Evolutionary conservation across 306 rosid species (phyloP).

Genomic region (Quercus cerris): DNA sequence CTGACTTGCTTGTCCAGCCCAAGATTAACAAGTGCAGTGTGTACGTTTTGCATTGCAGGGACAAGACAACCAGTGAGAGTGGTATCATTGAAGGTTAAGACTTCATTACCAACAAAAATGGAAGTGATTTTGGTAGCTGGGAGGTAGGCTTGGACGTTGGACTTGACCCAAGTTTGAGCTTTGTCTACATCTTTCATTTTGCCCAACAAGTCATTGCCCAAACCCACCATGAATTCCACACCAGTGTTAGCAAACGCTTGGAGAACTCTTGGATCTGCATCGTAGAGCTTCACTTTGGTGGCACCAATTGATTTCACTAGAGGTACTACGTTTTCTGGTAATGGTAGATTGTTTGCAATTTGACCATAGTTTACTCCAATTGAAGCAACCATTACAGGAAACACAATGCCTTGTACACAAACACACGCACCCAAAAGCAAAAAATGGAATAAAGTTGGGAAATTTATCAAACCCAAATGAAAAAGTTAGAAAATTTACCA

Average conservation of each 20-base stretch:
- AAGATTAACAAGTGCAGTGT: conserved; percentile 54
- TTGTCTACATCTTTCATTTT: conserved; percentile 59
- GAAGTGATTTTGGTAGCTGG: conserved; percentile 77
- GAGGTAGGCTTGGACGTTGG: conserved; percentile 60
- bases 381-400: conserved; percentile 36
- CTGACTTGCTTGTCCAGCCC: conserved; percentile 64
- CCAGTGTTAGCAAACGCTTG: conserved; percentile 72
- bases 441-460: too few species aligned
- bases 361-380: conserved; percentile 93
- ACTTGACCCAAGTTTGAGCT: conserved; percentile 78
- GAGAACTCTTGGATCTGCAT: conserved; percentile 76
- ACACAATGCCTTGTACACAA: conserved; percentile 18
- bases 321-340: conserved; percentile 56
- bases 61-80: conserved; percentile 52
- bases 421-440: not conserved
- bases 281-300: conserved; percentile 88
- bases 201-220: conserved; percentile 66
- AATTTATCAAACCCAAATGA: not conserved
- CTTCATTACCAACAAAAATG: conserved; percentile 90
- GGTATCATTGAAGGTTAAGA: conserved; percentile 83
- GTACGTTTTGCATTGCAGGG: conserved; percentile 87
- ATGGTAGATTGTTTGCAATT: conserved; percentile 84
- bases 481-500: not conserved
- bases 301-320: conserved; percentile 75
- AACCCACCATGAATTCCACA: conserved; percentile 76